Percentiles rank a stretch among this genome's conserved stretches.
These are phyloP conservation scores for Pinus taeda DNA, from an alignment of 75 land plant genomes.

Conservation along the genomic window DNA sequence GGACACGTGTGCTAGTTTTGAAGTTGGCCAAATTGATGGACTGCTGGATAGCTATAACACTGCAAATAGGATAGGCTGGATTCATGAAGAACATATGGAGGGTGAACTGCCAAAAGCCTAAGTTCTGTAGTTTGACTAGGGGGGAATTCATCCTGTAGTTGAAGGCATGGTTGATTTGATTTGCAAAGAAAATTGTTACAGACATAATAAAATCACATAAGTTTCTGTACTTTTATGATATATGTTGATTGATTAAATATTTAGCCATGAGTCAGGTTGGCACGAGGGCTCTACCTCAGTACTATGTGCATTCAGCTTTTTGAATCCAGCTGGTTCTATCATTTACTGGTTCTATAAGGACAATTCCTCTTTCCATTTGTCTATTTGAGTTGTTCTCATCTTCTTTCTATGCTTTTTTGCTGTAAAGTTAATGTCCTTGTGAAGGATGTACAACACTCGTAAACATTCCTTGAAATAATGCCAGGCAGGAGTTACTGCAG, in stretches of 20 bases:
- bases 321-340: not conserved
- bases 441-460: not conserved
- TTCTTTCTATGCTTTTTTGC: not conserved
- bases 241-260: not conserved
- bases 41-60: too few relatives aligned
- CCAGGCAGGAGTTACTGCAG: conserved; percentile 86
- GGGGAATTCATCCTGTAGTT: too few relatives aligned
- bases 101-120: too few relatives aligned
- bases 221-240: too few relatives aligned
- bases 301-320: not conserved
- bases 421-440: conserved; percentile 10
- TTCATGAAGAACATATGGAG: too few relatives aligned
- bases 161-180: too few relatives aligned
- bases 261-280: not conserved
- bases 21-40: too few relatives aligned
- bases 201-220: too few relatives aligned
- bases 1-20: too few relatives aligned
- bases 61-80: too few relatives aligned
- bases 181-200: too few relatives aligned
- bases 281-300: not conserved
- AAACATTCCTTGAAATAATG: not conserved
- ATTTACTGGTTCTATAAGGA: not conserved
- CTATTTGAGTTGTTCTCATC: not conserved
- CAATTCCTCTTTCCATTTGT: not conserved
- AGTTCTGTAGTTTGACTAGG: too few relatives aligned